Base-by-base conservation (phyloP, 1,284 basidiomycete species). In the Bjerkandera adusta region DNA sequence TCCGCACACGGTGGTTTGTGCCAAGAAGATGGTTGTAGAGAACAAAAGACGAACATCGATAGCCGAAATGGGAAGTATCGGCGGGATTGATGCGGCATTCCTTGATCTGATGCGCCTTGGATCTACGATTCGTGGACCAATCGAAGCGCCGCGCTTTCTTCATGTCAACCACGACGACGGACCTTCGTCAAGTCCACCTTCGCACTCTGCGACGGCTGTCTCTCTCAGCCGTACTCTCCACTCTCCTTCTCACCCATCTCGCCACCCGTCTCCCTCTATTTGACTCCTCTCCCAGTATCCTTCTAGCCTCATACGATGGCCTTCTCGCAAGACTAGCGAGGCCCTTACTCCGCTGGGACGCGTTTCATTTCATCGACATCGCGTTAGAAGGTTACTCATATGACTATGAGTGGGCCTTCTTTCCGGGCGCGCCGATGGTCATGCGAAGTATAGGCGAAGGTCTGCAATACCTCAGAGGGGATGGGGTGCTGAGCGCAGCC, bases 341-440 rank as follows among this genome's bases (percentile, higher is more conserved):
- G 10, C 58, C 72, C 1, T 54, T 79, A 2, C 68, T 92, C n/a
- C 81, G 93, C 52, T 98, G 96, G 96, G 96, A 98, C 61, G 75
- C 77, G 1, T 76, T 97, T 49, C 86, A 97, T 66, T 97, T 93
- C 63, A 57, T 69, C 1, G 72, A 77, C 51, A 77, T 92, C 38
- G 88, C 89, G 0, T 54, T 71, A 11, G 66, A 79, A 13, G 78
- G 78, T 8, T 90, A 96, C 63, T 61, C 67, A 4, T 84, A 81
- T 63, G 96, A 98, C 64, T 79, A 97, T 59, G 76, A 90, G 57
- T 88, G 90, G 71, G 96, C 96, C 0, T 98, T 94, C 62, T 79
- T 93, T 53, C 89, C 90, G 1, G 91, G 82, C 1, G 67, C 79
- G 38, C 77, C 87, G 3, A 57, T 69, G 4, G 44, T 87, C 33